Conservation (phyloP, 805 yeast genomes). For the Candida coleopterorum region DNA sequence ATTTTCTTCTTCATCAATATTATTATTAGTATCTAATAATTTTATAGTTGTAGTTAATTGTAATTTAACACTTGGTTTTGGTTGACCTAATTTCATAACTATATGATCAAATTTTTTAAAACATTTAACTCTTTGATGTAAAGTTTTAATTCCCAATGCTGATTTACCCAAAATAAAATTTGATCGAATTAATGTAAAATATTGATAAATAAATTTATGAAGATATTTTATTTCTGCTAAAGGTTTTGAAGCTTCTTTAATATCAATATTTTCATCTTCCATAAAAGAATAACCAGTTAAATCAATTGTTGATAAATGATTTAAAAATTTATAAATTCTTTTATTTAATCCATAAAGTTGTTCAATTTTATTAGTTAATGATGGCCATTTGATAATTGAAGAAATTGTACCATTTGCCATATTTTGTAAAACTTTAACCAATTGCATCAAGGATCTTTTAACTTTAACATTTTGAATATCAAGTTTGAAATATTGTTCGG, state of each 20-base stretch:
- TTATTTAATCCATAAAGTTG: conserved; percentile 30
- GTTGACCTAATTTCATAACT: conserved; percentile 52
- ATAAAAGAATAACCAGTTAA: conserved; percentile 21
- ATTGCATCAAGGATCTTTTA: conserved; percentile 66
- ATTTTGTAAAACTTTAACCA: conserved; percentile 81
- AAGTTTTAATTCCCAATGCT: conserved; percentile 9
- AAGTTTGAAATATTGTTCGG: conserved; percentile 52
- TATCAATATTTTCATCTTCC: conserved; percentile 11
- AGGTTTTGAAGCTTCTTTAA: conserved; percentile 23
- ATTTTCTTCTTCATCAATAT: conserved; percentile 33
- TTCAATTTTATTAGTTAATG: conserved; percentile 37
- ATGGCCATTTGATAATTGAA: conserved; percentile 56
- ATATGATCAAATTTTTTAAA: conserved; percentile 44
- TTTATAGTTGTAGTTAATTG: conserved; percentile 53
- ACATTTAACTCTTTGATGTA: conserved; percentile 18
- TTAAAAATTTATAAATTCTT: conserved; percentile 26
- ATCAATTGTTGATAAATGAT: conserved; percentile 17
- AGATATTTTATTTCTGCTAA: conserved; percentile 34
- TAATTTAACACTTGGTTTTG: conserved; percentile 44
- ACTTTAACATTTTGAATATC: conserved; percentile 25
- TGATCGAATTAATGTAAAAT: conserved; percentile 26
- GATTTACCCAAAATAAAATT: conserved; percentile 21
- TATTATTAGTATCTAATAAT: conserved; percentile 28
- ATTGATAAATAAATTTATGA: conserved; percentile 36
- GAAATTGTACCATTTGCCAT: conserved; percentile 78